Percentiles rank a stretch among this genome's conserved stretches.
These are phyloP conservation scores for Myriosclerotinia duriaeana DNA, from an alignment of 2,329 filamentous ascomycete species.

Conservation along the genomic window DNA sequence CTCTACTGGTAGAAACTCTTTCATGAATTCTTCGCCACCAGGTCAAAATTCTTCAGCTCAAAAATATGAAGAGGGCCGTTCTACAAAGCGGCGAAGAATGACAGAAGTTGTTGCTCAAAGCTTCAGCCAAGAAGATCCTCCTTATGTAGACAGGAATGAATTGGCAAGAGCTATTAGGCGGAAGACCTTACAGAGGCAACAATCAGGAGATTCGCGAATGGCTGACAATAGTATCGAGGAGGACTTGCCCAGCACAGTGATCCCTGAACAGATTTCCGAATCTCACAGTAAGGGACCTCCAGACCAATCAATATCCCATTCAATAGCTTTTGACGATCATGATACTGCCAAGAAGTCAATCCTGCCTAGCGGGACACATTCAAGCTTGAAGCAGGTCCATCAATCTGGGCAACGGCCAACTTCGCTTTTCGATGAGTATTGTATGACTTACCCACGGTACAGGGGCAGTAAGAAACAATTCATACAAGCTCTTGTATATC, in stretches of 20 bases:
- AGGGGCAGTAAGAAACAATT: constrained; percentile 46
- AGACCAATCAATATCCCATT: background rate
- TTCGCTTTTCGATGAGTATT: constrained; percentile 44
- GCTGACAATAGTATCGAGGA: background rate
- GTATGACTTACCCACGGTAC: constrained; percentile 47
- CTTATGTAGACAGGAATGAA: constrained; percentile 16
- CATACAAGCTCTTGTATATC: constrained; percentile 47
- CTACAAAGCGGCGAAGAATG: constrained; percentile 14
- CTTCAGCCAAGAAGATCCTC: constrained; percentile 21
- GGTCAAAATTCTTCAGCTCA: background rate
- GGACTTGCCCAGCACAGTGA: background rate
- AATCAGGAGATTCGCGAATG: background rate
- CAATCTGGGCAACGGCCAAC: background rate
- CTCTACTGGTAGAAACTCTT: background rate
- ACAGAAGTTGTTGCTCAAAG: background rate
- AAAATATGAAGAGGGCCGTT: background rate
- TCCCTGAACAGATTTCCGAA: background rate
- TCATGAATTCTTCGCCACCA: background rate
- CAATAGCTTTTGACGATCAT: background rate
- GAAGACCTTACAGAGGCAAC: background rate
- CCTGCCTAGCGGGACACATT: background rate
- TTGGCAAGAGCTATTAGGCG: constrained; percentile 19
- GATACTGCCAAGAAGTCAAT: background rate
- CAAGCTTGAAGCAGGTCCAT: background rate
- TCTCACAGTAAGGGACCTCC: background rate